Base-by-base conservation (phyloP, 148 eudicot genomes). In the Pouteria glomerata region DNA sequence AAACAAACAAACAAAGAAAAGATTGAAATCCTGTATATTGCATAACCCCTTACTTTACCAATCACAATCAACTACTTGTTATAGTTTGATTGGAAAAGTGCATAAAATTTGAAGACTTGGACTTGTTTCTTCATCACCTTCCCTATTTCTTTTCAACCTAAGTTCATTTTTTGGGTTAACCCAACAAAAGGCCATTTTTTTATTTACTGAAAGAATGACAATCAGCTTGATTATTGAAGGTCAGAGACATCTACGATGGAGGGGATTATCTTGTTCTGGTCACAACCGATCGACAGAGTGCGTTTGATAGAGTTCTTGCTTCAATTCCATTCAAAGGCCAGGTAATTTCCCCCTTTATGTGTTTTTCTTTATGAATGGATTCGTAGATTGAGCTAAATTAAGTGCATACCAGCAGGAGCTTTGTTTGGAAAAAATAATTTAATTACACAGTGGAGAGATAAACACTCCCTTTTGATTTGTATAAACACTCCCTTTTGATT, bases 261-360 rank as follows among this genome's bases (percentile, higher is more conserved):
- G 97, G 96, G 69, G 92, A 95, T 72, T 87, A 81, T 75, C 86
- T 95, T 64, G 97, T 95, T 51, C 59, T 95, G 73, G 99, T 95
- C 37, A 95, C 99, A 31, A 95, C 99, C 3, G 97, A 95, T 82
- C 84, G 99, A 51, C 99, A 86, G 71, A 91, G 99, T 81, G 97
- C 99, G 1, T 95, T 95, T 66, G 97, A 95, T 66, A 85, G 99
- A 82, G 77, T 95, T 72, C 79, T 95, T 61, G 96, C 97, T 78
- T 91, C 99, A 39, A 92, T 95, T 68, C 99, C 99, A 24, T 92
- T 88, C 74, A 95, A 95, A 77, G 97, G 99, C 53, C 96, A 95
- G 96, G 99, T 95, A 75, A 44, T 47, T 61, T 41, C 66, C 29
- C 58, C 31, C 35, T 21, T 42, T 18, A 3, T 4, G 1, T 68